Base-by-base conservation (phyloP, 2,329 filamentous ascomycete genomes). In the Zarea fungicola region DNA sequence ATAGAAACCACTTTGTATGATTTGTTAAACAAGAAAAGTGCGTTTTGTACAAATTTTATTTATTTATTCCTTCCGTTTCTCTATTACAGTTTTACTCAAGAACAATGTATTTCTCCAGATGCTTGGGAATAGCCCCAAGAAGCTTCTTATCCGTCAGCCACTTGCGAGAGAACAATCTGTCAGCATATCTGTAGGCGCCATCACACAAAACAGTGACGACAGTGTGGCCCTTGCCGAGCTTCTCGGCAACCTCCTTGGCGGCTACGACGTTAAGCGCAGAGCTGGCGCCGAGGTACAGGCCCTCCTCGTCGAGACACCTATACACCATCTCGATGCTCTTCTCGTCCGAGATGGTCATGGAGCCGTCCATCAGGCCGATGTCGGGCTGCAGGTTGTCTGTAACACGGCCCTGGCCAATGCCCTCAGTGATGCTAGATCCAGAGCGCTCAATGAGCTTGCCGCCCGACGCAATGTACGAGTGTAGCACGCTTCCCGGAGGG, bases 261-360 rank as follows among this genome's bases (percentile, higher is more conserved):
- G 93, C 93, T 6, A 92, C 93, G 13, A 99, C 93, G 64, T 99
- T 99, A 61, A 99, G 74, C 51, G 89, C 87, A 21, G 89, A 95
- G 71, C 89, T 96, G 31, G 93, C 93, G 54, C 93, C 93, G 2
- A 99, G 77, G 66, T 99, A 99, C 44, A 99, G 71, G 2, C 93
- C 93, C 66, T 99, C 93, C 70, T 97, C 90, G 61, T 97, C 91
- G 54, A 99, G 74, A 63, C 92, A 96, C 55, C 92, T 77, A 73
- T 97, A 99, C 37, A 99, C 89, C 93, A 96, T 97, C 69, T 88
- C 89, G 58, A 99, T 92, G 61, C 84, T 95, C 80, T 95, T 91
- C 73, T 93, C 90, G 64, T 99, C 93, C 53, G 82, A 78, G 58
- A 99, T 89, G 64, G 84, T 77, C 60, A 99, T 62, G 29, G 89